phyloP scores from a whole-genome alignment of 176 grass and related monocot species.

The Ananas comosus region DNA sequence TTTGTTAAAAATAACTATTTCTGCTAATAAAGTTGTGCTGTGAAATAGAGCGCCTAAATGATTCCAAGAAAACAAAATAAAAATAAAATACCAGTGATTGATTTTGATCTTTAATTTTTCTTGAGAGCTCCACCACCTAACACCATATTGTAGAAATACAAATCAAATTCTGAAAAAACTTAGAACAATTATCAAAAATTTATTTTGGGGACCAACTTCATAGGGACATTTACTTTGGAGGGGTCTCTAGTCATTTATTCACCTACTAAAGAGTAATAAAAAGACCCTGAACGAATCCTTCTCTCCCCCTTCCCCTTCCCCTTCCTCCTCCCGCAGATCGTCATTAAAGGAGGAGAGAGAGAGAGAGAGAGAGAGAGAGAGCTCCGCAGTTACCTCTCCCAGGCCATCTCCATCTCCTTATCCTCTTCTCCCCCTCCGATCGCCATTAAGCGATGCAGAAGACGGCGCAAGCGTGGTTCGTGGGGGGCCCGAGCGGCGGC shows the following conservation, averaged over 20 bases:
- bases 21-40: too few species aligned
- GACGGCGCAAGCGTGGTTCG: constrained; percentile 91
- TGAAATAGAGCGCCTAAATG: too few species aligned
- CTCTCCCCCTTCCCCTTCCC: not conserved
- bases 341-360: not conserved
- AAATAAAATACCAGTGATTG: too few species aligned
- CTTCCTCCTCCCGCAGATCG: not conserved
- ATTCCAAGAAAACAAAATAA: too few species aligned
- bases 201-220: not conserved
- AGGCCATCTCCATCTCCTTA: too few species aligned
- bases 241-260: not conserved
- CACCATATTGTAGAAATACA: too few species aligned
- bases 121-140: too few species aligned
- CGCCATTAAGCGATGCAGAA: constrained; percentile 43
- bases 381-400: too few species aligned
- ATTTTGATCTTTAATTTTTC: too few species aligned
- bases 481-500: constrained; percentile 26
- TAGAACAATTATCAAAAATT: too few species aligned
- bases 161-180: too few species aligned
- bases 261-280: not conserved
- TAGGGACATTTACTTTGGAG: not conserved
- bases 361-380: not conserved
- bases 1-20: too few species aligned
- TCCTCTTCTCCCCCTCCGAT: not conserved
- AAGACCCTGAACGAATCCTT: not conserved